Base-by-base conservation (phyloP, 257 asterid genomes). In the Plantago elongata region DNA sequence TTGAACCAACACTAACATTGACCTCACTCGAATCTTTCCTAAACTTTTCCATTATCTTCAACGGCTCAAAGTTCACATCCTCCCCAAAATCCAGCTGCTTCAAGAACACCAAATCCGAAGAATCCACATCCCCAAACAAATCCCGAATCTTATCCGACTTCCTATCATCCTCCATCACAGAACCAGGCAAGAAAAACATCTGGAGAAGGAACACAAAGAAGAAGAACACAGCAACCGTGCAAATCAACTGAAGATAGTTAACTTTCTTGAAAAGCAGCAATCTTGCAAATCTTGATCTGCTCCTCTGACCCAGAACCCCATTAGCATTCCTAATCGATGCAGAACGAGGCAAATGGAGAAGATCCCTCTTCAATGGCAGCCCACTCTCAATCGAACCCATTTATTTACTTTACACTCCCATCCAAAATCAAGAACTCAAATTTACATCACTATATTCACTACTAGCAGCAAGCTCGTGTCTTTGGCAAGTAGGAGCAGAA, bases 281-380 rank as follows among this genome's bases (percentile, higher is more conserved):
- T 74, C 94, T 84, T 5, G 94, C 83, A 63, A 81, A 80, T 86
- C 96, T 88, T 79, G 98, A 91, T 86, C 94, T 86, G 80, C 52
- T 77, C 68, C 91, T 79, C 57, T 75, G 85, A 45, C 71, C 81
- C 75, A 60, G 60, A 12, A 48, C 34, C 17, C 78, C 75, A 57
- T 16, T 67, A 29, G 5, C 45, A 45, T 45, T 54, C 73, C 77
- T 61, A 42, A 7, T 40, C 8, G 87, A 77, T 22, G 81, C 61
- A 71, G 91, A 67, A 63, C 84, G 91, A 51, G 61, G 60, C 46
- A 77, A 67, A 63, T 60, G 68, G 27, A 22, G 27, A 45, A 58
- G 82, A 70, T 87, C 92, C 75, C 73, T 87, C 77, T 78, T 80
- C 66, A 70, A 38, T 10, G 76, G 68, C 75, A 57, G 51, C 62